Percentiles rank a stretch among this genome's conserved stretches.
Conservation (phyloP, 306 rosid genomes). For the Citrullus colocynthis region DNA sequence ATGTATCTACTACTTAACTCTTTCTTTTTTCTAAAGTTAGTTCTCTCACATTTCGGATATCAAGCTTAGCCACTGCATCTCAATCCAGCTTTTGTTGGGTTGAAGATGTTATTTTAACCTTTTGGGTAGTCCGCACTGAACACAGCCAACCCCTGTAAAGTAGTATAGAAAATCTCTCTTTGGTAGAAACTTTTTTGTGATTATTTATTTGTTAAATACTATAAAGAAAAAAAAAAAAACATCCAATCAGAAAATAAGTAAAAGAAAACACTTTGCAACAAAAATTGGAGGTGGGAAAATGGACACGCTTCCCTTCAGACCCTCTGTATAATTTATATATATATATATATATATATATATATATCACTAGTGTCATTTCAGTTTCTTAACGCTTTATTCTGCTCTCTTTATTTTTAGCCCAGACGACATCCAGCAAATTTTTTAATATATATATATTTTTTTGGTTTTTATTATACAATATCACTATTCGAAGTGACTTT, state of each 20-base stretch:
- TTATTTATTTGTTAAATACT: not conserved
- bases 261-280: not conserved
- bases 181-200: not conserved
- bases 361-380: not conserved
- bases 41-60: no score
- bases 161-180: no score
- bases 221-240: not conserved
- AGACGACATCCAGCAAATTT: not conserved
- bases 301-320: not conserved
- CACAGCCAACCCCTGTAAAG: no score
- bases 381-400: constrained; percentile 6
- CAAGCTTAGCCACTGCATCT: no score
- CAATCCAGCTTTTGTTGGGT: no score
- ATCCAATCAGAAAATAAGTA: not conserved
- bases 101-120: no score
- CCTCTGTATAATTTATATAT: not conserved
- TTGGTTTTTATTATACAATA: not conserved
- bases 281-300: not conserved
- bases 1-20: no score
- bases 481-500: not conserved
- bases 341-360: not conserved
- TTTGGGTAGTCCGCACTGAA: no score
- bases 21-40: no score
- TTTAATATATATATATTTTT: not conserved
- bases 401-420: not conserved